A percentile compares a stretch with the other conserved stretches of the same genome.
These are phyloP conservation scores for Betula pendula DNA, from an alignment of 306 rosid species.

Conservation along the genomic window DNA sequence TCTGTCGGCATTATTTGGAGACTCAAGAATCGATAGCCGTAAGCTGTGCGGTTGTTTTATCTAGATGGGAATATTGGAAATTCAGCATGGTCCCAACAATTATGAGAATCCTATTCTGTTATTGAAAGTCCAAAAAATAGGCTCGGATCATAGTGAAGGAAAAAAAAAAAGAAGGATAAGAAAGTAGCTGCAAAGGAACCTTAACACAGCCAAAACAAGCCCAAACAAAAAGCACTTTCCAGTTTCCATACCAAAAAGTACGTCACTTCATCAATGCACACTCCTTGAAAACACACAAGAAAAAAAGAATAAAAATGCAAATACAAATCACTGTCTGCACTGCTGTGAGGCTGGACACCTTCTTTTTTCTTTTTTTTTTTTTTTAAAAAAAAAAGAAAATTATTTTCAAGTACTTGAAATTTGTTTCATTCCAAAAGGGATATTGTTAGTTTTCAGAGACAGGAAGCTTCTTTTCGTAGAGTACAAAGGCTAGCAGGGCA, in stretches of 20 bases:
- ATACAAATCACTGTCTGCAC: background rate
- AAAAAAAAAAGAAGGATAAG: conserved; percentile 4
- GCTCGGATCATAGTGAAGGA: background rate
- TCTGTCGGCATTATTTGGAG: background rate
- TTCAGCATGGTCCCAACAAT: conserved; percentile 34
- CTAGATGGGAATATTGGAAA: background rate
- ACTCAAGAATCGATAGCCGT: background rate
- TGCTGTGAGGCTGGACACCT: too few relatives aligned
- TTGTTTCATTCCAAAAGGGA: background rate
- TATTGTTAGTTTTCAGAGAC: conserved; percentile 23
- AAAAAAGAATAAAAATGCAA: background rate
- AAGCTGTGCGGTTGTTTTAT: background rate
- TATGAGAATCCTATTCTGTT: conserved; percentile 26
- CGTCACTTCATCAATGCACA: conserved; percentile 22
- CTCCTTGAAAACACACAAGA: conserved; percentile 18
- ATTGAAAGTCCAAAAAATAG: conserved; percentile 2
- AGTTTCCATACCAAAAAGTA: conserved; percentile 34
- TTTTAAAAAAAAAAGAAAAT: too few relatives aligned
- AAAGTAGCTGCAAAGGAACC: conserved; percentile 5
- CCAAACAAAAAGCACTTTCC: conserved; percentile 52
- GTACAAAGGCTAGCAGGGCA: conserved; percentile 36
- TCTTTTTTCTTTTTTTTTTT: background rate
- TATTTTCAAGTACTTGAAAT: background rate
- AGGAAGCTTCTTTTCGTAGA: conserved; percentile 41
- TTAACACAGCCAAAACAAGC: conserved; percentile 39